Evolutionary conservation across 768 basidiomycete genomes (phyloP).

Genomic region (Tricholoma matsutake): DNA sequence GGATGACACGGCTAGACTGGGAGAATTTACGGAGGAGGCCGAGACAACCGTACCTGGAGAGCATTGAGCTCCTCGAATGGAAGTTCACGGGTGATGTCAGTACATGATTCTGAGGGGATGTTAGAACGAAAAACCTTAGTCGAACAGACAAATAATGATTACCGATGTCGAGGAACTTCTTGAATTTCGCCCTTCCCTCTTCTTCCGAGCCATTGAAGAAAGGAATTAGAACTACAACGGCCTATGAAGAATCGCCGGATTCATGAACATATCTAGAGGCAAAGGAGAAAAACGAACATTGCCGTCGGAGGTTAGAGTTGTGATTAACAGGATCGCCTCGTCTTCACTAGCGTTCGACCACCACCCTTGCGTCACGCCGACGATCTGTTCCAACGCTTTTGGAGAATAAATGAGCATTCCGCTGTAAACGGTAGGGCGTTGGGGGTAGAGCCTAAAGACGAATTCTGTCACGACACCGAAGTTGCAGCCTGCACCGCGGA

Average conservation of each 20-base stretch:
- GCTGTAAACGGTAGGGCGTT: slow-evolving; percentile 43
- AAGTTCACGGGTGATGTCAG: not conserved
- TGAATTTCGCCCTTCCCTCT: slow-evolving; percentile 44
- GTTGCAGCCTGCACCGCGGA: slow-evolving; percentile 51
- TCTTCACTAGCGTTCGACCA: slow-evolving; percentile 31
- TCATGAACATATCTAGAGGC: not conserved
- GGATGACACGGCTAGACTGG: no score
- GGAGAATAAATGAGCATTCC: slow-evolving; percentile 37
- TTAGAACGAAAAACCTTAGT: not conserved
- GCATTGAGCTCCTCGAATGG: not conserved
- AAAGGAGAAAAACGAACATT: slow-evolving; percentile 24
- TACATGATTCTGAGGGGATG: not conserved
- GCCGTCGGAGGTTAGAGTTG: slow-evolving; percentile 35
- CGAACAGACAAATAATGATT: not conserved
- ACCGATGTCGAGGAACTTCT: slow-evolving; percentile 46
- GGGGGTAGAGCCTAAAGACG: slow-evolving; percentile 44
- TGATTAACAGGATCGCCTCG: slow-evolving; percentile 36
- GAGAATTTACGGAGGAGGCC: not conserved
- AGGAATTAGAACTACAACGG: slow-evolving; percentile 29
- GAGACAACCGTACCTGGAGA: not conserved
- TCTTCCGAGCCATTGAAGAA: slow-evolving; percentile 52
- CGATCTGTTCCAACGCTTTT: slow-evolving; percentile 25
- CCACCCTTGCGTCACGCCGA: slow-evolving; percentile 36
- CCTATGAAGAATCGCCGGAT: slow-evolving; percentile 30
- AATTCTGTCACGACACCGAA: slow-evolving; percentile 57